Base-by-base conservation (phyloP, 805 yeast species). In the Scheffersomyces lignosus region DNA sequence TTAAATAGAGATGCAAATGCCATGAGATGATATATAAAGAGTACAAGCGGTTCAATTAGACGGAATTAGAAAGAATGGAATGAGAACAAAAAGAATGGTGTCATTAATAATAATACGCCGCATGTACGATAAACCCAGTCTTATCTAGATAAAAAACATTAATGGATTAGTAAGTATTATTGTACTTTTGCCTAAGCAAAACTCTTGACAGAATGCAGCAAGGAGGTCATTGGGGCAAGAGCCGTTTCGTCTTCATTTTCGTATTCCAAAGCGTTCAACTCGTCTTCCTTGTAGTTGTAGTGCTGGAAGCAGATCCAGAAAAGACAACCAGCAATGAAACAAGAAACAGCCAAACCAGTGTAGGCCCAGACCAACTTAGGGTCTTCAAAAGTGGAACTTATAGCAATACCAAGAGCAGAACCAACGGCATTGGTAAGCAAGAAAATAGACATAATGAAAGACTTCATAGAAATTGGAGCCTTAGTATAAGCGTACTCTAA, bases 401-500 rank as follows among this genome's bases (percentile, higher is more conserved):
- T 66, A 10, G 88, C 87, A 59, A 81, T 80, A 51, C 90, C 88
- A 31, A 84, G 52, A 15, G 89, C 88, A 17, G 91, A 75, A 40
- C 93, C 89, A 34, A 82, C 51, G n/a, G 95, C 93, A 47, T 72
- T 80, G 28, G 85, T 83, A 39, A 85, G 64, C 52, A 86, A 70
- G 69, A 81, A 84, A 34, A 80, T 44, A 12, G 82, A 71, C 80
- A 79, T 78, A 51, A 80, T 73, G 54, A 80, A 75, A 12, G 83
- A 75, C 59, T 78, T 78, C 85, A 80, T 79, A 33, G 74, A 64
- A 6, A 71, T 73, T 28, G 93, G 93, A 4, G 93, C 91, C 66
- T 85, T 82, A 18, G 89, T 80, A 65, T 83, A 86, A 14, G 95
- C 95, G 55, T 83, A 84, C 65, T 86, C 93, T 49, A 83, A 75